A percentile compares a stretch with the other conserved stretches of the same genome.
Evolutionary conservation across 345 rosid species (phyloP).

Genomic region (Cardamine resedifolia): DNA sequence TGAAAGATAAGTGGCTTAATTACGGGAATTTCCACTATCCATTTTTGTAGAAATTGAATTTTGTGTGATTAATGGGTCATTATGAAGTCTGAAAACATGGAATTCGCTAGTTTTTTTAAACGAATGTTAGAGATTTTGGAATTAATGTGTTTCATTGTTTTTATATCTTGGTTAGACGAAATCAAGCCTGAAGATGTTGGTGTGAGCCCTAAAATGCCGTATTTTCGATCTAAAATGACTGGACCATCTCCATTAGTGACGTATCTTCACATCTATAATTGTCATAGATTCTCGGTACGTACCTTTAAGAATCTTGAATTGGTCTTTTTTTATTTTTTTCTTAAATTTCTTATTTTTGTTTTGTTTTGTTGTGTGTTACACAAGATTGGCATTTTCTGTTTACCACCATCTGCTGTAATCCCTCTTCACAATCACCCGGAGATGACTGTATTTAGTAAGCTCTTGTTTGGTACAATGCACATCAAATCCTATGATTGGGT

Average conservation of each 20-base stretch:
- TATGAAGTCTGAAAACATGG: neutral
- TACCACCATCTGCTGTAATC: constrained; percentile 85
- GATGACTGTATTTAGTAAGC: constrained; percentile 98
- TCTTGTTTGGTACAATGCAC: constrained; percentile 93
- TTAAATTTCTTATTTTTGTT: neutral
- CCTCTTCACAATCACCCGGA: constrained; percentile 99
- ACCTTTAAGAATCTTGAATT: neutral
- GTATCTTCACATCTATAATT: constrained; percentile 61
- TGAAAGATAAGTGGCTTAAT: neutral
- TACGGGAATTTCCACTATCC: neutral
- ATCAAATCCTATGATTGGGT: constrained; percentile 94
- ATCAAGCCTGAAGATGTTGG: constrained; percentile 67
- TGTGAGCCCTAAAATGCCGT: constrained; percentile 52
- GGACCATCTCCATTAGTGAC: constrained; percentile 49
- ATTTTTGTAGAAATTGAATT: neutral
- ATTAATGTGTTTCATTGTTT: neutral
- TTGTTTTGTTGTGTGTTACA: constrained; percentile 22
- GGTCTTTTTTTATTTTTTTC: neutral
- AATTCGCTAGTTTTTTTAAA: neutral
- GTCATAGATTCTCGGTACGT: constrained; percentile 68
- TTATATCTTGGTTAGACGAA: constrained; percentile 46
- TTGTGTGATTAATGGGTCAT: neutral
- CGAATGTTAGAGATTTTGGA: neutral
- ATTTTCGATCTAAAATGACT: constrained; percentile 28
- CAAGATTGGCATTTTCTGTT: constrained; percentile 95